Evolutionary conservation across 495 filamentous ascomycete genomes (phyloP).

Genomic region (Talaromyces trachyspermus): DNA sequence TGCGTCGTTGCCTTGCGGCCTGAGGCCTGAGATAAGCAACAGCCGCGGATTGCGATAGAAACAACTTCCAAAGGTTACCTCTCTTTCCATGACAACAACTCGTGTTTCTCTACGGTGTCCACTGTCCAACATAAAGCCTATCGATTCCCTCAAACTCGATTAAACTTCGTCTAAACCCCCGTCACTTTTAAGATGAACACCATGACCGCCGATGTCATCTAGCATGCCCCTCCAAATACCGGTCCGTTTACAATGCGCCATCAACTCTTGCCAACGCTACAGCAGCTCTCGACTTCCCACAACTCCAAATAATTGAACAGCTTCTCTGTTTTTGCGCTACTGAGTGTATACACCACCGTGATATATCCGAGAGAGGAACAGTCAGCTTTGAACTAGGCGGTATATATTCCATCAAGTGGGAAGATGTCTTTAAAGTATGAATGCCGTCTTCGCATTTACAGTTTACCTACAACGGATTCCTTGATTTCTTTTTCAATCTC

Average conservation of each 20-base stretch:
- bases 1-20: conserved; percentile 1
- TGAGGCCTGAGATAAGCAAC: too few relatives aligned
- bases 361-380: too few relatives aligned
- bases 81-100: too few relatives aligned
- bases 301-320: background rate
- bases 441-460: conserved; percentile 10
- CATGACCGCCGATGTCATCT: conserved; percentile 2
- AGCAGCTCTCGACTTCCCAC: background rate
- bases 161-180: background rate
- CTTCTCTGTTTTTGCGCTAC: too few relatives aligned
- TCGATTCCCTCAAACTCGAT: background rate
- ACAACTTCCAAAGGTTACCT: too few relatives aligned
- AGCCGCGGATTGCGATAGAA: too few relatives aligned
- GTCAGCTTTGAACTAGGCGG: background rate
- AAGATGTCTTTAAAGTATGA: conserved; percentile 65
- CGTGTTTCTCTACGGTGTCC: too few relatives aligned
- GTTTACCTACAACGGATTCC: conserved; percentile 14
- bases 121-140: too few relatives aligned
- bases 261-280: background rate
- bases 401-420: background rate
- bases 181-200: background rate
- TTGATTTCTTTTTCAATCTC: conserved; percentile 9
- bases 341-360: too few relatives aligned
- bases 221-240: background rate
- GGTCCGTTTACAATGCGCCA: background rate